Conservation (phyloP, 1,284 basidiomycete genomes). For the Apiotrichum siamense region DNA sequence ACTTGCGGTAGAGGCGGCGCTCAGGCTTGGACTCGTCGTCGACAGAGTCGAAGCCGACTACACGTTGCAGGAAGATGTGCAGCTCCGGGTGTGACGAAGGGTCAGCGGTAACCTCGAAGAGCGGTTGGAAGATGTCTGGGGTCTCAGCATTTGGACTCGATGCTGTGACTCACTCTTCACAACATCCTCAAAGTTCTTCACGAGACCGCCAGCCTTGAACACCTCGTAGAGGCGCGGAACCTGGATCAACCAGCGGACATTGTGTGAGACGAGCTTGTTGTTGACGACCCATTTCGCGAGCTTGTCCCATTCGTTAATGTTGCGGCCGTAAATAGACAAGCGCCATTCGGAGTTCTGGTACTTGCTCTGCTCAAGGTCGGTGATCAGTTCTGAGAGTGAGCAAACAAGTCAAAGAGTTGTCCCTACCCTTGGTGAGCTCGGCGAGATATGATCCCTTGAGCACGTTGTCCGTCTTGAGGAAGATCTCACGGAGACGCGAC, state of each 20-base stretch:
- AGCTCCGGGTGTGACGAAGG: constrained; percentile 86
- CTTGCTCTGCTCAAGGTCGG: constrained; percentile 94
- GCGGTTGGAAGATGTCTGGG: constrained; percentile 81
- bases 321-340: constrained; percentile 85
- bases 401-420: neutral
- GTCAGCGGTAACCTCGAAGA: constrained; percentile 95
- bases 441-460: constrained; percentile 90
- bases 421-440: constrained; percentile 78
- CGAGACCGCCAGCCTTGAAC: constrained; percentile 82
- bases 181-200: constrained; percentile 86
- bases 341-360: constrained; percentile 99
- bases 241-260: constrained; percentile 97
- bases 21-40: constrained; percentile 97
- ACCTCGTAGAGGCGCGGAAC: constrained; percentile 93
- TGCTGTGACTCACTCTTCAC: constrained; percentile 64
- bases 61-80: constrained; percentile 91
- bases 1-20: constrained; percentile 86
- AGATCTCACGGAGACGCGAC: constrained; percentile 91
- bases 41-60: constrained; percentile 93
- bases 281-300: constrained; percentile 94
- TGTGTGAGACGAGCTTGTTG: constrained; percentile 90
- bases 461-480: constrained; percentile 96
- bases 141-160: neutral
- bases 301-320: constrained; percentile 87
- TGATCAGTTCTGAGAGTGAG: constrained; percentile 72